Evolutionary conservation across 2,329 filamentous ascomycete species (phyloP).

Genomic region (Talaromyces piceae): DNA sequence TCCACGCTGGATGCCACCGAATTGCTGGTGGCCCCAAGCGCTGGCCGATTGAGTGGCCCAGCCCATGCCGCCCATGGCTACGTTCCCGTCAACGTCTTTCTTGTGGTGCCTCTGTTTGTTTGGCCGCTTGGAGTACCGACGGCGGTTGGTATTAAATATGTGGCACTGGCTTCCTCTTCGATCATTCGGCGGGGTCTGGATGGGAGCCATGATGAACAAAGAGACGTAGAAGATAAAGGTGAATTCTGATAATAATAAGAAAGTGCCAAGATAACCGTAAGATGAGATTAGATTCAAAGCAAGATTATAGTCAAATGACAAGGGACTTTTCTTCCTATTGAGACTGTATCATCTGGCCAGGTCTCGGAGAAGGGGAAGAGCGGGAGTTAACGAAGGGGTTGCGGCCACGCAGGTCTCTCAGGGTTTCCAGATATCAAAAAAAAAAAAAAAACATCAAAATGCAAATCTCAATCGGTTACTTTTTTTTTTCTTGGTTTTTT

Average conservation of each 20-base stretch:
- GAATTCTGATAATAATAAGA: not conserved
- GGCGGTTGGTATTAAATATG: not conserved
- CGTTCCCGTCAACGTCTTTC: slow-evolving; percentile 7
- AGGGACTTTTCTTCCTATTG: no score
- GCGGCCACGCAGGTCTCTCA: not conserved
- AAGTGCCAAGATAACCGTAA: not conserved
- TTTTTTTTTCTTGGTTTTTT: slow-evolving; percentile 7
- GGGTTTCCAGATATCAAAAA: slow-evolving; percentile 10
- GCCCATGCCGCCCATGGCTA: slow-evolving; percentile 8
- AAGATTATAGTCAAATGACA: no score
- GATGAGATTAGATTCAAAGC: no score
- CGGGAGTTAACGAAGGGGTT: not conserved
- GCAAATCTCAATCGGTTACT: slow-evolving; percentile 5
- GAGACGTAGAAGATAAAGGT: not conserved
- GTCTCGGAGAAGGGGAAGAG: not conserved
- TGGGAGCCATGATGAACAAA: not conserved
- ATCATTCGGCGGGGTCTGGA: not conserved
- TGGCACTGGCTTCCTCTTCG: not conserved
- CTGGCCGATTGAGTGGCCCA: slow-evolving; percentile 3
- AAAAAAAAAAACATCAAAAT: slow-evolving; percentile 2
- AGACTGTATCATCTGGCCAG: not conserved
- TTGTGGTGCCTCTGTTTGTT: slow-evolving; percentile 1
- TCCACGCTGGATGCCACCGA: not conserved
- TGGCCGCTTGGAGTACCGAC: not conserved
- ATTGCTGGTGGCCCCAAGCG: not conserved